These are phyloP conservation scores for Peronospora farinosa DNA, from an alignment of 352 stramenopile species.

Conservation along the genomic window DNA sequence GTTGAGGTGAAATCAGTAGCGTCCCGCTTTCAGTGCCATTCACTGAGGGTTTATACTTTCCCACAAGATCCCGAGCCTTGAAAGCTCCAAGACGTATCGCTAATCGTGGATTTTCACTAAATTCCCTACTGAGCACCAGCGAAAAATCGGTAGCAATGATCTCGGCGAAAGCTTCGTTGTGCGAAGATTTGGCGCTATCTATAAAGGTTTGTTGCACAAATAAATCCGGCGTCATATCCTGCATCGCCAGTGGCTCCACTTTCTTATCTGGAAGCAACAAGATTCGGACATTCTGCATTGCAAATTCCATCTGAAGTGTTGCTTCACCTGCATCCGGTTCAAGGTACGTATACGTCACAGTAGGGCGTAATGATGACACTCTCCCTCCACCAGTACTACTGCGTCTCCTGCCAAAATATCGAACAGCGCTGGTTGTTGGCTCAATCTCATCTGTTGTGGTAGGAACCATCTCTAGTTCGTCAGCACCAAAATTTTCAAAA, in stretches of 20 bases:
- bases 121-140: constrained; percentile 32
- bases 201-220: constrained; percentile 13
- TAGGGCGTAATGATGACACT: constrained; percentile 40
- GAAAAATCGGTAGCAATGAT: constrained; percentile 34
- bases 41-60: constrained; percentile 17
- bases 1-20: constrained; percentile 37
- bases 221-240: constrained; percentile 6
- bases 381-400: constrained; percentile 15
- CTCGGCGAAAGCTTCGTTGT: constrained; percentile 19
- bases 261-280: constrained; percentile 35
- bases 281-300: constrained; percentile 50
- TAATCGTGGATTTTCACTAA: constrained; percentile 41
- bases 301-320: constrained; percentile 57
- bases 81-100: constrained; percentile 37
- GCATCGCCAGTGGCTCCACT: neutral
- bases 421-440: constrained; percentile 3
- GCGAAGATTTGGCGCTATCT: neutral
- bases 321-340: constrained; percentile 58
- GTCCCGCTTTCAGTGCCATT: constrained; percentile 11
- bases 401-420: constrained; percentile 1
- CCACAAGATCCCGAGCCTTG: constrained; percentile 32
- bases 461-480: constrained; percentile 36
- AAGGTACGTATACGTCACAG: constrained; percentile 65
- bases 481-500: constrained; percentile 67
- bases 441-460: constrained; percentile 1